Evolutionary conservation across 495 filamentous ascomycete genomes (phyloP).

Genomic region (Xylaria cubensis): DNA sequence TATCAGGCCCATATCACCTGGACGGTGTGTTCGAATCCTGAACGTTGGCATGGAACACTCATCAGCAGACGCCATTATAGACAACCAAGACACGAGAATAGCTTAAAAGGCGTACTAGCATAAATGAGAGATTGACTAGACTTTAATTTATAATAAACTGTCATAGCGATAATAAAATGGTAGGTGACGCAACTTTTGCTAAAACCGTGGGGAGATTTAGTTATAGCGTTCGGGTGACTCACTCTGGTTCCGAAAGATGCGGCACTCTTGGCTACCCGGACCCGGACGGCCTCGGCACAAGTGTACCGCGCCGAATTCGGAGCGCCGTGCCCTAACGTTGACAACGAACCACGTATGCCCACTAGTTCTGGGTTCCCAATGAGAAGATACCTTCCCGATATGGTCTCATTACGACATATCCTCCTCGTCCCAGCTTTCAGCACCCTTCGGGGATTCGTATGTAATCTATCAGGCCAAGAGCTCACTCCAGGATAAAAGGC

Average conservation of each 20-base stretch:
- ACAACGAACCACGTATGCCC: background rate
- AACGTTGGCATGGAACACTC: background rate
- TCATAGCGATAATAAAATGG: background rate
- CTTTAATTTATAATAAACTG: background rate
- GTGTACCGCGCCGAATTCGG: background rate
- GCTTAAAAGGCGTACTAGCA: background rate
- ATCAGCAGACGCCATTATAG: background rate
- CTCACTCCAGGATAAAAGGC: conserved; percentile 66
- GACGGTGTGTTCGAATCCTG: background rate
- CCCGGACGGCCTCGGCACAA: background rate
- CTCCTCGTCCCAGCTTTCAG: conserved; percentile 27
- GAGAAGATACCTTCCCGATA: conserved; percentile 51
- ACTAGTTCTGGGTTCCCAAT: background rate
- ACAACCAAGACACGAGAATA: background rate
- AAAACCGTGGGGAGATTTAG: background rate
- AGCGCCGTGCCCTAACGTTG: conserved; percentile 20
- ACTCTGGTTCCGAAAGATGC: background rate
- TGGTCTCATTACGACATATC: conserved; percentile 67
- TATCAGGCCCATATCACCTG: conserved; percentile 12
- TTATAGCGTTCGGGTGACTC: background rate
- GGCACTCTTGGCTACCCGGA: background rate
- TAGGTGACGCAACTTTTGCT: background rate
- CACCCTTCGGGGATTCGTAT: background rate
- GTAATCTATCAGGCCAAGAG: conserved; percentile 57
- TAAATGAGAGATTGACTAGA: background rate